Evolutionary conservation across 2,329 filamentous ascomycete genomes (phyloP), one percentile per base, ranked within the genome.

Genomic region (Geosmithia putterillii): DNA sequence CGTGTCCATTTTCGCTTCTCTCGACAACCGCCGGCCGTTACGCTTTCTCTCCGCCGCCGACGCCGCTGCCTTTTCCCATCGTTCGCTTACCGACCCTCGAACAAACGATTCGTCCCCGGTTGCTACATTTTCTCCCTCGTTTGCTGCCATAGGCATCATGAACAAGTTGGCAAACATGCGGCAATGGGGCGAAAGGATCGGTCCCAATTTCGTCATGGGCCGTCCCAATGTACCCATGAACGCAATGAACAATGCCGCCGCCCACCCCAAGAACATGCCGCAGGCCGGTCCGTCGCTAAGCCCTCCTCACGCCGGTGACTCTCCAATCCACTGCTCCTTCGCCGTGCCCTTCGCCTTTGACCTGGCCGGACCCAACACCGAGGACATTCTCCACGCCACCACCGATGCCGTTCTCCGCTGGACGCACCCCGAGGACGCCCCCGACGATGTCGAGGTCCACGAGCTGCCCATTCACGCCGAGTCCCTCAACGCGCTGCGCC

Each of bases 321-420:
- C 81, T 42, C 80, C 79, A 51, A 86, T 96, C 63, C 87, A 94
- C 64, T 83, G 95, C 61, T 90, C 87, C 51, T 96, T 98, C 79
- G 96, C 95, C 60, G 84, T 98, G 41, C 92, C 92, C 47, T 95
- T 96, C 66, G 82, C 88, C 53, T 94, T 86, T 50, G 90, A 90
- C 56, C 79, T 98, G 48, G 78, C 86, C 49, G 92, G 92, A 28
- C 92, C 92, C 50, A 88, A 96, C 57, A 84, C 84, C 52, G 88
- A 95, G 63, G 89, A 96, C 63, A 86, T 98, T 55, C 76, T 96
- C 47, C 90, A 95, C 66, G 88, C 90, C 50, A 95, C 86, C 50
- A 79, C 81, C 45, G 85, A 87, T 53, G 89, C 90, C 47, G 81
- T 94, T 50, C 76, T 90, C 51, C 81, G 86, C 60, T 98, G 92